Evolutionary conservation across 2,329 filamentous ascomycete genomes (phyloP).

Genomic region (Achaetomium macrosporum): DNA sequence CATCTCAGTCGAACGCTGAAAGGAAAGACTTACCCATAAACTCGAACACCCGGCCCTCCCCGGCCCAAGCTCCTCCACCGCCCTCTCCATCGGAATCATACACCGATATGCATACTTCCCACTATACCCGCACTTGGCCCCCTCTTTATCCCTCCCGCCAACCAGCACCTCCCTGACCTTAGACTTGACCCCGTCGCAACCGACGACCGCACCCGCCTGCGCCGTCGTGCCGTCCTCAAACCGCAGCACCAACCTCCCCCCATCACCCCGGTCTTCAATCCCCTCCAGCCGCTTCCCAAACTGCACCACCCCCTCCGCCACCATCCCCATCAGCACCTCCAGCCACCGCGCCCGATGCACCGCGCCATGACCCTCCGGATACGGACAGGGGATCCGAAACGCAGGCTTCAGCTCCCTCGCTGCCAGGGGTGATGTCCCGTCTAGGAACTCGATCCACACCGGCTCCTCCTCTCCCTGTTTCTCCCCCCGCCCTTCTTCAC

Average conservation of each 20-base stretch:
- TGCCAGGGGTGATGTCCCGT: conserved; percentile 19
- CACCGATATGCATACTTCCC: conserved; percentile 53
- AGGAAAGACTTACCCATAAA: conserved; percentile 23
- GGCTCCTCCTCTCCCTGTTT: neutral
- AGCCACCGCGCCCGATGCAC: conserved; percentile 26
- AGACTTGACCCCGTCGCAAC: conserved; percentile 58
- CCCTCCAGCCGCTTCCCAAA: conserved; percentile 28
- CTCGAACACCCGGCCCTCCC: neutral
- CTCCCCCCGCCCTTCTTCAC: conserved; percentile 26
- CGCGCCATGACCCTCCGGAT: conserved; percentile 18
- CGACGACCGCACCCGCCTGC: conserved; percentile 37
- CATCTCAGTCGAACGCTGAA: neutral
- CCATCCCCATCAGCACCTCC: conserved; percentile 24
- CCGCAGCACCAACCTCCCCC: conserved; percentile 14
- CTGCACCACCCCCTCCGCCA: conserved; percentile 19
- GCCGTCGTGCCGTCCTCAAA: conserved; percentile 28
- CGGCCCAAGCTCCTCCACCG: conserved; percentile 34
- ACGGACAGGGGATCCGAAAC: conserved; percentile 19
- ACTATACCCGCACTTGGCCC: conserved; percentile 42
- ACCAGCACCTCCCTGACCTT: conserved; percentile 47
- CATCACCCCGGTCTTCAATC: conserved; percentile 22
- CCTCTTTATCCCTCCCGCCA: conserved; percentile 37
- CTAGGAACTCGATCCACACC: conserved; percentile 21
- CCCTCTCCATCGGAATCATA: conserved; percentile 44
- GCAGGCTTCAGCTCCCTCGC: conserved; percentile 14